Evolutionary conservation across 257 asterid genomes (phyloP).

Genomic region (Solanum medicagineum): DNA sequence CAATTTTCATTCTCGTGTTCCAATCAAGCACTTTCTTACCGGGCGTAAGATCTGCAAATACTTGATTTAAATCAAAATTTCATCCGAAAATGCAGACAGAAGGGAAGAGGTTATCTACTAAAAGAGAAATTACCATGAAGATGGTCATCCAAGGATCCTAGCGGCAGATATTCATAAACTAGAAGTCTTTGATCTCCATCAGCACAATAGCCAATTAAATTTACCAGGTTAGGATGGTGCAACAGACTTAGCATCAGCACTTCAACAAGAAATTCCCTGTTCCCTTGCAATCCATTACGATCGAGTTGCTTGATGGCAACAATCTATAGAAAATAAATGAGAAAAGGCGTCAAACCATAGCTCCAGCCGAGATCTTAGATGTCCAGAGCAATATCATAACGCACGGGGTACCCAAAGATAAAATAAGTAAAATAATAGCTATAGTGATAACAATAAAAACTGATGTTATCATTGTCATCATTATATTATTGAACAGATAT

Average conservation of each 20-base stretch:
- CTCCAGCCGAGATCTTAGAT: not conserved
- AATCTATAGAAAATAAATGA: constrained; percentile 19
- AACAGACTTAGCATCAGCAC: no score
- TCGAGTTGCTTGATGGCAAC: constrained; percentile 98
- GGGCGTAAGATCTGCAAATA: constrained; percentile 41
- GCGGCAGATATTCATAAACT: no score
- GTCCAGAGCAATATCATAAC: not conserved
- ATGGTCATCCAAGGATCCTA: no score
- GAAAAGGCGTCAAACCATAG: not conserved
- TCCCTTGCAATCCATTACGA: constrained; percentile 16
- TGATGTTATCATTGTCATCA: not conserved
- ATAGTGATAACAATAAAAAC: not conserved
- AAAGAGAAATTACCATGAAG: constrained; percentile 14
- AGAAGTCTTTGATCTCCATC: no score
- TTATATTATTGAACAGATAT: not conserved
- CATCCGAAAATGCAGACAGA: not conserved
- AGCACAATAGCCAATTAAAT: no score
- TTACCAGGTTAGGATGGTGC: no score
- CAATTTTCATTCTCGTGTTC: no score
- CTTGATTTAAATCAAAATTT: not conserved
- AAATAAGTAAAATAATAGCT: not conserved
- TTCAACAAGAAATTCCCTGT: no score
- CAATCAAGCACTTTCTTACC: constrained; percentile 45
- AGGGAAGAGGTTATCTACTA: not conserved
- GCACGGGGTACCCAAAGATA: not conserved